Evolutionary conservation across 2,329 filamentous ascomycete species (phyloP).

Genomic region (Pseudopyricularia cyperi): DNA sequence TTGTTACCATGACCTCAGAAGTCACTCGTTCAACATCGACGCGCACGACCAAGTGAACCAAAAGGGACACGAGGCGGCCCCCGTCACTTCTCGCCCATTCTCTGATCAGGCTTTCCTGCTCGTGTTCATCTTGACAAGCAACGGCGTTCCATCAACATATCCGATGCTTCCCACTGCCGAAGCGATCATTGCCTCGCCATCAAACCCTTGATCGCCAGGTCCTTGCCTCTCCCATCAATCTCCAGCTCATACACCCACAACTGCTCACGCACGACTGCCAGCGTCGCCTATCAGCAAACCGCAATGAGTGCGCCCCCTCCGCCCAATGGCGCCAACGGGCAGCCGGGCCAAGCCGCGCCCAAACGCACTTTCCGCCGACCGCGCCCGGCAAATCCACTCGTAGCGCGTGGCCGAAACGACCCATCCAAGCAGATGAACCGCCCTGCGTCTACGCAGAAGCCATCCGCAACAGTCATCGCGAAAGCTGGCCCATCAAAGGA

Average conservation of each 20-base stretch:
- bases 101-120: neutral
- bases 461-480: slow-evolving; percentile 18
- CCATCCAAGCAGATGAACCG: slow-evolving; percentile 3
- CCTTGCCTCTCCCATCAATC: neutral
- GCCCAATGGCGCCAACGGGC: slow-evolving; percentile 13
- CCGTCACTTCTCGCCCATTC: neutral
- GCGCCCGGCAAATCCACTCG: slow-evolving; percentile 47
- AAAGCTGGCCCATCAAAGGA: slow-evolving; percentile 7
- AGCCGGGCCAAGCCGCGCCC: slow-evolving; percentile 12
- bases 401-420: slow-evolving; percentile 42
- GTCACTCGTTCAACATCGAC: too few relatives aligned
- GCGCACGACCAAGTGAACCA: too few relatives aligned
- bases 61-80: too few relatives aligned
- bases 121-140: neutral
- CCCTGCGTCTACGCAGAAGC: neutral
- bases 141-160: neutral
- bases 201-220: neutral
- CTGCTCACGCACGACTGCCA: neutral
- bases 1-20: too few relatives aligned
- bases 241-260: neutral
- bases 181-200: neutral
- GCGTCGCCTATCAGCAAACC: neutral
- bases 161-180: neutral
- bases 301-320: slow-evolving; percentile 31
- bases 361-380: slow-evolving; percentile 23